A percentile compares a stretch with the other conserved stretches of the same genome.
These are phyloP conservation scores for Pseudofabraea citricarpa DNA, from an alignment of 2,329 filamentous ascomycete genomes.

Conservation along the genomic window DNA sequence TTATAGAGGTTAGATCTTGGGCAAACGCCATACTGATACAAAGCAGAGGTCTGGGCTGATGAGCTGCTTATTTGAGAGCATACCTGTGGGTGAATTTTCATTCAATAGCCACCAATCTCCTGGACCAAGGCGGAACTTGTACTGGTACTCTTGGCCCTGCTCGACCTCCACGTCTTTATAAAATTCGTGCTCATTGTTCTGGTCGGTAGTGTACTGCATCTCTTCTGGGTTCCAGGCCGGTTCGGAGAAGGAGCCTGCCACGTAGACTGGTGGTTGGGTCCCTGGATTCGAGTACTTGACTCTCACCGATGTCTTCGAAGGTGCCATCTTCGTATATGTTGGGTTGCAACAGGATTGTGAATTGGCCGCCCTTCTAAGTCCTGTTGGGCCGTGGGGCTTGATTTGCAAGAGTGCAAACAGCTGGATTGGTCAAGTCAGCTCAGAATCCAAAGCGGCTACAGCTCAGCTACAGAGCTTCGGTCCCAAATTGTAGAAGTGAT, in stretches of 20 bases:
- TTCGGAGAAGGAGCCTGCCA: slow-evolving; percentile 64
- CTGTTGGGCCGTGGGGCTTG: too few relatives aligned
- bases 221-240: slow-evolving; percentile 66
- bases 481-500: too few relatives aligned
- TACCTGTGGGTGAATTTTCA: slow-evolving; percentile 56
- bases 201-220: slow-evolving; percentile 51
- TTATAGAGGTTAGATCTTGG: slow-evolving; percentile 4
- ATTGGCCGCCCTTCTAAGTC: too few relatives aligned
- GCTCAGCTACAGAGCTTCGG: too few relatives aligned
- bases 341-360: not conserved
- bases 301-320: slow-evolving; percentile 39
- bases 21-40: too few relatives aligned
- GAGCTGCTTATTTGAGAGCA: too few relatives aligned
- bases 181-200: slow-evolving; percentile 54
- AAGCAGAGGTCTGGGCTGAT: too few relatives aligned
- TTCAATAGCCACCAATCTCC: slow-evolving; percentile 69
- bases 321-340: not conserved
- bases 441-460: too few relatives aligned
- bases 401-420: too few relatives aligned
- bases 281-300: slow-evolving; percentile 58
- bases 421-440: too few relatives aligned
- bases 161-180: slow-evolving; percentile 49
- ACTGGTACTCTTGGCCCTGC: slow-evolving; percentile 59
- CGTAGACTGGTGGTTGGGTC: slow-evolving; percentile 61
- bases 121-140: slow-evolving; percentile 67